These are phyloP conservation scores for Cladosporium sp. DNA, from an alignment of 2,329 filamentous ascomycete species.

Conservation along the genomic window DNA sequence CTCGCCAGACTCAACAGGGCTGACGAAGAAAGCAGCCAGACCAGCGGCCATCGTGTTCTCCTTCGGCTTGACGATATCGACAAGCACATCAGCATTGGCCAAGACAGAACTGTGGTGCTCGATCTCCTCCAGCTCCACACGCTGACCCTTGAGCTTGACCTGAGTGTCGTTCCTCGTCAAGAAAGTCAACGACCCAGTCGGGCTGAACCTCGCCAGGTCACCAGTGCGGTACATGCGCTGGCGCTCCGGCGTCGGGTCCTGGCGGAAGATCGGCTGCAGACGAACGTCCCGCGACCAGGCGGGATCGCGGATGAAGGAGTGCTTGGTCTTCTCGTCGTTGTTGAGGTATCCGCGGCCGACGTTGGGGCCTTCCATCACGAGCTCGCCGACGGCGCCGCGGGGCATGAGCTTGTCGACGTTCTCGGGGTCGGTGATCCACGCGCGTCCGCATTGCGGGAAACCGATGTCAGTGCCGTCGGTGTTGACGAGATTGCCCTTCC, in stretches of 20 bases:
- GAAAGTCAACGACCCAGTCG: conserved; percentile 14
- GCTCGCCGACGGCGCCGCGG: conserved; percentile 42
- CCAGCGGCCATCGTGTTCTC: conserved; percentile 10
- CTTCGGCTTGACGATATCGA: conserved; percentile 5
- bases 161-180: conserved; percentile 18
- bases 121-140: conserved; percentile 20
- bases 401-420: conserved; percentile 28
- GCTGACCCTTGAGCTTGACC: conserved; percentile 20
- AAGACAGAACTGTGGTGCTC: conserved; percentile 2
- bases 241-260: conserved; percentile 19
- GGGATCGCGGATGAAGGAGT: conserved; percentile 26
- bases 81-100: neutral
- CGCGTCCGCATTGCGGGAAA: conserved; percentile 4
- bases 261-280: neutral
- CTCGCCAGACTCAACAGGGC: neutral
- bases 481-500: conserved; percentile 21
- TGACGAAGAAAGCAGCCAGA: conserved; percentile 7
- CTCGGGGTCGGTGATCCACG: conserved; percentile 27
- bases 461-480: conserved; percentile 30
- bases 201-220: conserved; percentile 15
- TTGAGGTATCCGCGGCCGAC: conserved; percentile 39
- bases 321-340: conserved; percentile 23
- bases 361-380: conserved; percentile 41
- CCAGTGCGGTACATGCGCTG: conserved; percentile 15
- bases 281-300: conserved; percentile 15